Percentiles rank a stretch among this genome's conserved stretches.
phyloP scores from a whole-genome alignment of 2,329 filamentous ascomycete species.

The Amauroascus niger region DNA sequence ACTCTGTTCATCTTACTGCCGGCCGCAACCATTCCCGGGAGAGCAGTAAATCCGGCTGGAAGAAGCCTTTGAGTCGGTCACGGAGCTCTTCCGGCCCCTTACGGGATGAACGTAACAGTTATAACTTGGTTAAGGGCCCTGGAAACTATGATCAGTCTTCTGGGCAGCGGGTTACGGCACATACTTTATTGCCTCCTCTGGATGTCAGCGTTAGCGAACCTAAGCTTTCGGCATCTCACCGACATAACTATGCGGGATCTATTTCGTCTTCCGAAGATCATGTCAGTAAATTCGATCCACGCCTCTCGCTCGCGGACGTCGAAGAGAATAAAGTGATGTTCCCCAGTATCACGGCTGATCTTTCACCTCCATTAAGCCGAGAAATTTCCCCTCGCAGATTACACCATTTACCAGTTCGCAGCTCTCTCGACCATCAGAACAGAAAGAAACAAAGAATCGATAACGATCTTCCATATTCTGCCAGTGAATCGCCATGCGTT shows the following conservation, averaged over 20 bases:
- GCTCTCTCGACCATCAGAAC: neutral
- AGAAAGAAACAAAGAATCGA: neutral
- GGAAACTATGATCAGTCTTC: neutral
- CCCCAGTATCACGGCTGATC: constrained; percentile 51
- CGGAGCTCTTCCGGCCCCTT: constrained; percentile 49
- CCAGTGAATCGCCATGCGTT: neutral
- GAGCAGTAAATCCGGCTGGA: constrained; percentile 44
- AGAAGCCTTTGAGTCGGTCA: constrained; percentile 46
- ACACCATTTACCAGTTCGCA: constrained; percentile 14
- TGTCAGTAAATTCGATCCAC: neutral
- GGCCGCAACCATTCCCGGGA: constrained; percentile 44
- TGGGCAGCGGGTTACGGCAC: neutral
- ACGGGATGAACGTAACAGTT: constrained; percentile 30
- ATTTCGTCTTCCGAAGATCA: constrained; percentile 7
- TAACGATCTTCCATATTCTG: neutral
- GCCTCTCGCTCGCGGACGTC: constrained; percentile 5
- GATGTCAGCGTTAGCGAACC: constrained; percentile 1
- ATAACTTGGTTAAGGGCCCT: constrained; percentile 11
- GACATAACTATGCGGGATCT: constrained; percentile 6
- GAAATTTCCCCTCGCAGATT: constrained; percentile 47
- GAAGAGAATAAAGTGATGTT: constrained; percentile 26
- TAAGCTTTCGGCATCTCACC: neutral
- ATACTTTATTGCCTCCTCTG: constrained; percentile 3
- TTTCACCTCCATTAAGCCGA: constrained; percentile 55
- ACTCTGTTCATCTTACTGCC: constrained; percentile 47